Base-by-base conservation (phyloP, 768 basidiomycete genomes). In the Leccinum incarnatum region DNA sequence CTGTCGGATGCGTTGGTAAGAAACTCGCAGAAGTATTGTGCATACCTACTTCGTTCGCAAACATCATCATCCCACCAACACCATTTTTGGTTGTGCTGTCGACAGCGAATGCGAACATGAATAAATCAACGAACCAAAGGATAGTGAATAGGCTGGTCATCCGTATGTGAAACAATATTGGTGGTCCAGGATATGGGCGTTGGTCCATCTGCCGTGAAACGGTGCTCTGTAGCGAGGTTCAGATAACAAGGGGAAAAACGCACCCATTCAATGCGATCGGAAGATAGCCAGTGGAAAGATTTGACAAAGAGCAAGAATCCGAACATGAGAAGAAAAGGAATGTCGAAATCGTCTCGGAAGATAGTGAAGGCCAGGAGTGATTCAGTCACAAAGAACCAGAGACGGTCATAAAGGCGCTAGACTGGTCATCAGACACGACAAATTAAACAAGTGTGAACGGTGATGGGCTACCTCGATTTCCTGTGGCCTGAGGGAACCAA, bases 301-400 rank as follows among this genome's bases (percentile, higher is more conserved):
- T 98, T 98, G 64, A 97, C 82, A 64, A 97, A 96, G 15, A 98
- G 83, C 11, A 99, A 77, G 67, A 93, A 85, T n/a, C 90, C 89
- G 70, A 98, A 98, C 88, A 96, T 93, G 64, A 95, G 76, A 48
- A 89, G 89, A 70, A 98, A 98, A 4, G 87, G 84, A n/a, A 88
- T 82, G 73, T 95, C 93, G 70, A 96, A 95, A 72, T 94, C 93
- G 73, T 95, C 93, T 59, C 95, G 83, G 76, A 99, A 99, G 64
- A 98, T 98, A 36, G 97, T 97, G 71, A 98, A 90, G 1, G 97
- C 96, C 53, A 99, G 78, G 36, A 99, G 79, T 7, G 93, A 95
- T 72, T 99, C 97, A 1, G 97, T 98, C 52, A 98, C 83, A 75
- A 97, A 97, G 77, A 95, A 95, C 96, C 97, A 98, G 30, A 93